Evolutionary conservation across 2,329 filamentous ascomycete species (phyloP).

Genomic region (Aspergillus niger): DNA sequence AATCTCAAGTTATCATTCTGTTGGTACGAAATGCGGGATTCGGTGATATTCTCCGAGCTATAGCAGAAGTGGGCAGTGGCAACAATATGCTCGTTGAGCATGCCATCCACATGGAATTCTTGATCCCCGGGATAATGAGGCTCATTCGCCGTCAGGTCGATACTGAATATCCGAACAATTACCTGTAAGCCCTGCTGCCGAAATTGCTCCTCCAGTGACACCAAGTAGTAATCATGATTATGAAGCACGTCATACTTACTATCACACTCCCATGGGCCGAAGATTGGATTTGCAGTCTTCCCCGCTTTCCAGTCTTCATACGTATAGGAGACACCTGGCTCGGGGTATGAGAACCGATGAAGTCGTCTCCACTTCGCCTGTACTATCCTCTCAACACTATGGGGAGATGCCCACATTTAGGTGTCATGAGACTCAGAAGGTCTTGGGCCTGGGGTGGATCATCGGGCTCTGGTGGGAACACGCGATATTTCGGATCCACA

Average conservation of each 20-base stretch:
- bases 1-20: background rate
- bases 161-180: constrained; percentile 13
- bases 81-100: constrained; percentile 14
- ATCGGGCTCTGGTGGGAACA: background rate
- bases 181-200: constrained; percentile 19
- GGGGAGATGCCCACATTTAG: constrained; percentile 1
- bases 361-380: background rate
- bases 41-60: constrained; percentile 13
- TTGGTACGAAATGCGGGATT: constrained; percentile 13
- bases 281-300: background rate
- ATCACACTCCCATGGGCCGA: background rate
- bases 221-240: constrained; percentile 17
- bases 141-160: constrained; percentile 15
- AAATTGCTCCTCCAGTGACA: constrained; percentile 17
- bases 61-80: constrained; percentile 8
- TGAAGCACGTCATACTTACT: background rate
- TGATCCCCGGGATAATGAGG: constrained; percentile 10
- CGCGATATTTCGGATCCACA: background rate
- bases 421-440: background rate
- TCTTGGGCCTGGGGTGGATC: background rate
- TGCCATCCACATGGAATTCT: constrained; percentile 17
- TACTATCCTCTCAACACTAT: background rate
- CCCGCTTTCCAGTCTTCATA: constrained; percentile 1
- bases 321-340: background rate
- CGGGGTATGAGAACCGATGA: background rate